Evolutionary conservation across 768 basidiomycete genomes (phyloP).

Genomic region (Panus rudis): DNA sequence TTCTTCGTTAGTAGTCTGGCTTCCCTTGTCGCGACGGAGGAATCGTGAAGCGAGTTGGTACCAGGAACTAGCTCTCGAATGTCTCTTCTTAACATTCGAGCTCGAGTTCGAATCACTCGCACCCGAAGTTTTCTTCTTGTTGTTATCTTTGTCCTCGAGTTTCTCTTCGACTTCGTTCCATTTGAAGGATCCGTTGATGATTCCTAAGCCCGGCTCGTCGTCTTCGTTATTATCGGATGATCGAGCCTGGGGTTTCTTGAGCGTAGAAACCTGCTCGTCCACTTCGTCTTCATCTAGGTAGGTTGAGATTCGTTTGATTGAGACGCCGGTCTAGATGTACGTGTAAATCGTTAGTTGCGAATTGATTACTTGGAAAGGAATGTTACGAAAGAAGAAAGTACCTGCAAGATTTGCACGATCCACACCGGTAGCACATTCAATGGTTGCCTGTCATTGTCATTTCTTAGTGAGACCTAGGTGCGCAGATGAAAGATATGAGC

Average conservation of each 20-base stretch:
- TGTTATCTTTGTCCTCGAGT: constrained; percentile 21
- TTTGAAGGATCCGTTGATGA: constrained; percentile 44
- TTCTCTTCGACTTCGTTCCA: constrained; percentile 47
- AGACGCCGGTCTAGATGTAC: constrained; percentile 48
- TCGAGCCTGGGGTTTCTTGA: constrained; percentile 33
- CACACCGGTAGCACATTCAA: constrained; percentile 76
- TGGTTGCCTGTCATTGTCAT: constrained; percentile 38
- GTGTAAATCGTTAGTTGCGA: not conserved
- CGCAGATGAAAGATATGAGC: not conserved
- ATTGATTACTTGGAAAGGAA: not conserved
- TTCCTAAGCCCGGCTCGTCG: constrained; percentile 33
- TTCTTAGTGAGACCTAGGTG: not conserved
- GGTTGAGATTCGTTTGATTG: constrained; percentile 51
- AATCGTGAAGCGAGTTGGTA: too few species aligned
- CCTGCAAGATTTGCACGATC: constrained; percentile 71
- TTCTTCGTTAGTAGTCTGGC: constrained; percentile 2
- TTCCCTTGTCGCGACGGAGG: too few species aligned
- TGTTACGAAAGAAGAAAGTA: constrained; percentile 2
- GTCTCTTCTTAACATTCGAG: constrained; percentile 3
- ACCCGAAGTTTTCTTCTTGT: constrained; percentile 15
- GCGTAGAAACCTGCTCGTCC: constrained; percentile 47
- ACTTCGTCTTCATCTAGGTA: constrained; percentile 62
- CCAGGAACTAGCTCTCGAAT: too few species aligned
- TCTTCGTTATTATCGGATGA: constrained; percentile 16
- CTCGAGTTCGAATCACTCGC: constrained; percentile 1